These are phyloP conservation scores for Phytopythium sindhum DNA, from an alignment of 352 stramenopile genomes.

Conservation along the genomic window DNA sequence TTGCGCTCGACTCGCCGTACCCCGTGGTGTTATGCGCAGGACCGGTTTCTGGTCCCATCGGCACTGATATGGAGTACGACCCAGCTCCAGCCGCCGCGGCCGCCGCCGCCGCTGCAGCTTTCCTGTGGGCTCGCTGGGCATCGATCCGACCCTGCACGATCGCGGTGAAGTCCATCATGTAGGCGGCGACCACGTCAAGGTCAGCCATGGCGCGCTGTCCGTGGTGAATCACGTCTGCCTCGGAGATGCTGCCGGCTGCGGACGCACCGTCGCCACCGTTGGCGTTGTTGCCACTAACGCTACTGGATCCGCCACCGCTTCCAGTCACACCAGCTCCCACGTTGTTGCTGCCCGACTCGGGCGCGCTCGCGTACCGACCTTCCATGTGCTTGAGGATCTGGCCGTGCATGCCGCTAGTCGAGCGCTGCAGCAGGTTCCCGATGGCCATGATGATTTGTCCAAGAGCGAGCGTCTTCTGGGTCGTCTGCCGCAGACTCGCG, in stretches of 20 bases:
- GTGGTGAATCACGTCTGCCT: conserved; percentile 84
- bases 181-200: conserved; percentile 91
- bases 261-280: conserved; percentile 9
- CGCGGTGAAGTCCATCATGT: conserved; percentile 91
- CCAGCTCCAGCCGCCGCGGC: conserved; percentile 8
- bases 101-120: conserved; percentile 30
- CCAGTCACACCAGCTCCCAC: conserved; percentile 11
- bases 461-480: conserved; percentile 88
- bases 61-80: not conserved
- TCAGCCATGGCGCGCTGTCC: conserved; percentile 83
- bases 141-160: conserved; percentile 77
- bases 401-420: conserved; percentile 80
- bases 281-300: conserved; percentile 12
- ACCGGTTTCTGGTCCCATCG: not conserved
- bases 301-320: conserved; percentile 2
- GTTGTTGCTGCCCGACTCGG: conserved; percentile 13
- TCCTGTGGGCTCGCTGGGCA: conserved; percentile 69
- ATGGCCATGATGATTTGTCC: conserved; percentile 90
- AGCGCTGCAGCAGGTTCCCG: conserved; percentile 78
- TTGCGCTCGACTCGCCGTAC: conserved; percentile 5
- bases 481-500: conserved; percentile 82
- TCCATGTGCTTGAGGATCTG: conserved; percentile 89
- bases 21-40: not conserved
- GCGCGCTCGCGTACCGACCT: conserved; percentile 20
- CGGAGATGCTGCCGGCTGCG: conserved; percentile 47